A percentile compares a stretch with the other conserved stretches of the same genome.
Conservation (phyloP, 2,329 filamentous ascomycete species). For the Onygena corvina region DNA sequence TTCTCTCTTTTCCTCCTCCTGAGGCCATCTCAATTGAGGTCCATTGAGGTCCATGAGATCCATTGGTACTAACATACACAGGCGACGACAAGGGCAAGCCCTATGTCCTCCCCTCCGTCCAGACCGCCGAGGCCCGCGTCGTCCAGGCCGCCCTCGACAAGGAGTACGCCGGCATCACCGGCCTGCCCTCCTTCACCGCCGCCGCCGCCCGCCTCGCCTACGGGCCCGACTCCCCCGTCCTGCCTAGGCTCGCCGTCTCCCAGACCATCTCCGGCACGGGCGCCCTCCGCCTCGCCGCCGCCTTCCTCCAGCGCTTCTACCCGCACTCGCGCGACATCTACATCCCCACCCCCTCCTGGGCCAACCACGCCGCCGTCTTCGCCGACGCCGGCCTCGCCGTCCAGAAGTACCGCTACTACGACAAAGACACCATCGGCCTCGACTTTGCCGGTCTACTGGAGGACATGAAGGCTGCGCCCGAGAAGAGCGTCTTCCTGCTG, state of each 20-base stretch:
- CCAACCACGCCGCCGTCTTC: constrained; percentile 96
- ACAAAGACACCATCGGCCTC: constrained; percentile 95
- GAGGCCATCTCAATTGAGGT: not conserved
- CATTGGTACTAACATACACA: constrained; percentile 16
- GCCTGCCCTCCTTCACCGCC: constrained; percentile 85
- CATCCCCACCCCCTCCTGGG: constrained; percentile 92
- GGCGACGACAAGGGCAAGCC: constrained; percentile 91
- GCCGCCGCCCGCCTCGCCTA: constrained; percentile 86
- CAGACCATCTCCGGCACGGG: constrained; percentile 98
- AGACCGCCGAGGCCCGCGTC: constrained; percentile 76
- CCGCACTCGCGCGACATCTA: constrained; percentile 89
- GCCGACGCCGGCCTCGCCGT: constrained; percentile 82
- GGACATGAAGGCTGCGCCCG: constrained; percentile 79
- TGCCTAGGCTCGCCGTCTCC: constrained; percentile 76
- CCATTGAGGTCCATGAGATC: too few relatives aligned
- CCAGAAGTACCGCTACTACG: constrained; percentile 95
- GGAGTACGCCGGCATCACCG: constrained; percentile 96
- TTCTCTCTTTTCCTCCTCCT: not conserved
- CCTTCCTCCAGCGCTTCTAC: constrained; percentile 86
- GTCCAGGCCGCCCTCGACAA: constrained; percentile 72
- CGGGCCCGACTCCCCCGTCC: constrained; percentile 62
- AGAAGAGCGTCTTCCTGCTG: constrained; percentile 79
- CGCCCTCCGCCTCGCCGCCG: constrained; percentile 84
- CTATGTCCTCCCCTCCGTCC: constrained; percentile 90
- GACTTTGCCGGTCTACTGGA: constrained; percentile 90